These are phyloP conservation scores for Ceratocystis huliohia DNA, from an alignment of 2,329 filamentous ascomycete genomes.

Conservation along the genomic window DNA sequence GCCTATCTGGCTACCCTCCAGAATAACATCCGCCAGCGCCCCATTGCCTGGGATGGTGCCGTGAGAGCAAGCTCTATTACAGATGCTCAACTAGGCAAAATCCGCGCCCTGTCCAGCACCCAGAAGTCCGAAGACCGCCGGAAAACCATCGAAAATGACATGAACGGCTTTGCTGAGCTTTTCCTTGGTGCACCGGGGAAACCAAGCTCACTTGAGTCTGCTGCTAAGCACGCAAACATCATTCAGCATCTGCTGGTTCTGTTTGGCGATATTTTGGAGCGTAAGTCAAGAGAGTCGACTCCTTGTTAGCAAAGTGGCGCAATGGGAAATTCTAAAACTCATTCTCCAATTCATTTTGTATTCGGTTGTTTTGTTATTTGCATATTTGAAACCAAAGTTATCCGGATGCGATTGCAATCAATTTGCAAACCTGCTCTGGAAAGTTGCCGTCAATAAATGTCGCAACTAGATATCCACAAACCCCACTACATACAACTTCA, in stretches of 20 bases:
- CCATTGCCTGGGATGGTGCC: conserved; percentile 95
- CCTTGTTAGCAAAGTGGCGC: not conserved
- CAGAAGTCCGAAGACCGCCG: conserved; percentile 73
- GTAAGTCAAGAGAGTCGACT: conserved; percentile 37
- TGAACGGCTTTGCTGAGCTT: conserved; percentile 66
- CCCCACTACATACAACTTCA: not conserved
- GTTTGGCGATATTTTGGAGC: conserved; percentile 72
- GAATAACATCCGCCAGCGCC: conserved; percentile 91
- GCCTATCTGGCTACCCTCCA: conserved; percentile 76
- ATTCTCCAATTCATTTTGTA: not conserved
- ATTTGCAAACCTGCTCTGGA: not conserved
- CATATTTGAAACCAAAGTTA: not conserved
- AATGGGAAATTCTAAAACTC: conserved; percentile 12
- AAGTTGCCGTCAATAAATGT: not conserved
- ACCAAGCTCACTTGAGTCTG: conserved; percentile 65
- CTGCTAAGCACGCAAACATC: conserved; percentile 75
- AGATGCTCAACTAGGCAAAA: conserved; percentile 85
- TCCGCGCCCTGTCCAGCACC: conserved; percentile 92
- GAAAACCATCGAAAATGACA: conserved; percentile 66
- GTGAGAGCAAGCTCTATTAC: conserved; percentile 87
- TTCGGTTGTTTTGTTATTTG: not conserved
- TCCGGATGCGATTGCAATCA: no score
- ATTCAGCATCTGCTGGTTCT: conserved; percentile 91
- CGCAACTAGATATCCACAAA: conserved; percentile 3
- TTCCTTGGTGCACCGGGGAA: conserved; percentile 65